A percentile compares a stretch with the other conserved stretches of the same genome.
Conservation (phyloP, 2,329 filamentous ascomycete species). For the Madurella mycetomatis region DNA sequence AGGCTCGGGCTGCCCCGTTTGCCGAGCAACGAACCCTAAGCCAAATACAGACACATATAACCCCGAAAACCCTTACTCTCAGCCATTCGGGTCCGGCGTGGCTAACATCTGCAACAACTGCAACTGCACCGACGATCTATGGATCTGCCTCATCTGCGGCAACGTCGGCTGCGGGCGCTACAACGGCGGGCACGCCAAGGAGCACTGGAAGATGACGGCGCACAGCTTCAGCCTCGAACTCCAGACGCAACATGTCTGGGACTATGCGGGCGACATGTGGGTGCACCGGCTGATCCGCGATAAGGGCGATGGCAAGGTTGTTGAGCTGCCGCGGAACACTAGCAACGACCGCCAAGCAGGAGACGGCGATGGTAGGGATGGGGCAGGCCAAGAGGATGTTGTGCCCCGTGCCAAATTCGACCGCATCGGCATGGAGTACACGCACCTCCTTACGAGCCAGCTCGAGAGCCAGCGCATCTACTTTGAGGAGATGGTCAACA, state of each 20-base stretch:
- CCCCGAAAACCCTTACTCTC: constrained; percentile 45
- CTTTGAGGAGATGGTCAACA: constrained; percentile 87
- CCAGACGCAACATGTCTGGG: constrained; percentile 93
- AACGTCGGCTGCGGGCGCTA: constrained; percentile 92
- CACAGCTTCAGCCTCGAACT: constrained; percentile 94
- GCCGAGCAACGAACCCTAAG: constrained; percentile 69
- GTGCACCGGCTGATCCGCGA: constrained; percentile 93
- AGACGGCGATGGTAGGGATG: constrained; percentile 9
- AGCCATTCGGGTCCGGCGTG: constrained; percentile 54
- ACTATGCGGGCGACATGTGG: constrained; percentile 93
- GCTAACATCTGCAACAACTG: constrained; percentile 78
- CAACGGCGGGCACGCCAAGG: constrained; percentile 87
- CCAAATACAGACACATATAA: constrained; percentile 34
- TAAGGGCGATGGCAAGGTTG: constrained; percentile 86
- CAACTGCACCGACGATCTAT: constrained; percentile 75
- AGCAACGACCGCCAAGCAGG: constrained; percentile 24
- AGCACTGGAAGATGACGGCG: constrained; percentile 83
- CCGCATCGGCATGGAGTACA: constrained; percentile 88
- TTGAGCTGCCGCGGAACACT: constrained; percentile 66
- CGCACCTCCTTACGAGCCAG: constrained; percentile 86
- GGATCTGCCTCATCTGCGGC: constrained; percentile 93
- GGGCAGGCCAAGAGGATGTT: constrained; percentile 54
- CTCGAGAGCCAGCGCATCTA: constrained; percentile 89
- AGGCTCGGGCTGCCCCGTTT: constrained; percentile 89
- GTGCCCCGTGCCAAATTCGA: constrained; percentile 66